Percentiles rank a stretch among this genome's conserved stretches.
phyloP scores from a whole-genome alignment of 148 eudicot genomes.

The Vaccinium macrocarpon region DNA sequence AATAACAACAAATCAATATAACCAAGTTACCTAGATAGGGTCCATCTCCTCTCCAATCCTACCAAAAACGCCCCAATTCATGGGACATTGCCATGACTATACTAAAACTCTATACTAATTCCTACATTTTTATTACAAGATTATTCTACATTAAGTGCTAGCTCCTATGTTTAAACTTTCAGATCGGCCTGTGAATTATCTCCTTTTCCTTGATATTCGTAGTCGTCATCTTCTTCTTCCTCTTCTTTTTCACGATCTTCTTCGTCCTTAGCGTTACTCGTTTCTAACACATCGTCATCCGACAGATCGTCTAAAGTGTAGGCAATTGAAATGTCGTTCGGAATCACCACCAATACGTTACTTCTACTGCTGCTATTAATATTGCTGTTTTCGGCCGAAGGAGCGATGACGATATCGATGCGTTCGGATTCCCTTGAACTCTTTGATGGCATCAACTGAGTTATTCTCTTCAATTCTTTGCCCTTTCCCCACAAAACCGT shows the following conservation, averaged over 20 bases:
- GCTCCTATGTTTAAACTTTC: neutral
- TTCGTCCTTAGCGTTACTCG: neutral
- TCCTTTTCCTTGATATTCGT: neutral
- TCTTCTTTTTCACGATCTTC: neutral
- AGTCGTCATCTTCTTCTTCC: neutral
- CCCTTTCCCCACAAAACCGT: slow-evolving; percentile 23
- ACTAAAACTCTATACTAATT: neutral
- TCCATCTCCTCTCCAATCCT: slow-evolving; percentile 4
- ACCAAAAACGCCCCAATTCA: slow-evolving; percentile 12
- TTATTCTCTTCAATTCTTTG: slow-evolving; percentile 20
- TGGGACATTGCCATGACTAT: neutral
- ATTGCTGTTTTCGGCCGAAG: neutral
- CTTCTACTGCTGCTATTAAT: neutral
- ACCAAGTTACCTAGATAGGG: neutral
- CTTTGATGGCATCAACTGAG: slow-evolving; percentile 19
- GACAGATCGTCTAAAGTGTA: neutral
- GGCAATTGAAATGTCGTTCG: neutral
- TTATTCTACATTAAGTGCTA: neutral
- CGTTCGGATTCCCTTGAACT: slow-evolving; percentile 4
- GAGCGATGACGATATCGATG: slow-evolving; percentile 10
- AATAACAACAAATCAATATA: neutral
- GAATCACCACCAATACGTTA: neutral
- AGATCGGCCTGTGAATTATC: neutral
- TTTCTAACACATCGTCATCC: neutral
- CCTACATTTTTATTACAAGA: neutral